Conservation (phyloP, 2,329 filamentous ascomycete genomes). For the Scytalidium sp. region DNA sequence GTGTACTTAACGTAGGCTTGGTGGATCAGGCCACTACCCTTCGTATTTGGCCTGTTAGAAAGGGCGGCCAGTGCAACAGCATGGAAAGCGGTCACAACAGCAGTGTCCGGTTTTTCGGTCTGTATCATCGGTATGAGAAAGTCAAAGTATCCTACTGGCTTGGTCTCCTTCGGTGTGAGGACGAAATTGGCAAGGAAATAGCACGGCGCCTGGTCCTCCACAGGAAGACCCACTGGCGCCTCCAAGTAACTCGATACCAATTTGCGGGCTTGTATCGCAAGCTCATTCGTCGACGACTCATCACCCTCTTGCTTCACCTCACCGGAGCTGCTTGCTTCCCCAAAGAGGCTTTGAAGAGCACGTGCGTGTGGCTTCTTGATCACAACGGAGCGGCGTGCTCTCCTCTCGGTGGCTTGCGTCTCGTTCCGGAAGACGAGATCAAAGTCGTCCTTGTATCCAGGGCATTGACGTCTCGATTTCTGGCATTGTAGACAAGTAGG, state of each 20-base stretch:
- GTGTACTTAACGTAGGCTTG: slow-evolving; percentile 51
- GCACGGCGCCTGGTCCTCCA: slow-evolving; percentile 54
- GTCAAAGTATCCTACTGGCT: slow-evolving; percentile 54
- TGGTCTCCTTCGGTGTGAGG: slow-evolving; percentile 48
- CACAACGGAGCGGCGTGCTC: slow-evolving; percentile 53
- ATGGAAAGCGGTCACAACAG: slow-evolving; percentile 54
- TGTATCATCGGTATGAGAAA: slow-evolving; percentile 56
- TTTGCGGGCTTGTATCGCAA: neutral
- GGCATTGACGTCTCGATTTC: slow-evolving; percentile 61
- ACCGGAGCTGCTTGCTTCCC: slow-evolving; percentile 14
- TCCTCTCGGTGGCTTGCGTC: slow-evolving; percentile 63
- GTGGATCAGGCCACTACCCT: slow-evolving; percentile 28
- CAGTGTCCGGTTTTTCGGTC: slow-evolving; percentile 38
- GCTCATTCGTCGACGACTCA: slow-evolving; percentile 5
- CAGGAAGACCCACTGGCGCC: slow-evolving; percentile 29
- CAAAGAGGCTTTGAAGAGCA: slow-evolving; percentile 14
- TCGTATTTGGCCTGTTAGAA: slow-evolving; percentile 44
- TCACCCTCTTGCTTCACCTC: neutral
- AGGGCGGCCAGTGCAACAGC: slow-evolving; percentile 57
- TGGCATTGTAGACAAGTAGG: slow-evolving; percentile 64
- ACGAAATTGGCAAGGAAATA: slow-evolving; percentile 62
- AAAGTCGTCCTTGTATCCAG: slow-evolving; percentile 69
- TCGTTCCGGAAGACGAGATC: slow-evolving; percentile 72
- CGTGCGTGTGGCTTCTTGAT: slow-evolving; percentile 42
- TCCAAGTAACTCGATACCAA: neutral